phyloP scores from a whole-genome alignment of 83 land plant genomes.

The Picea abies region DNA sequence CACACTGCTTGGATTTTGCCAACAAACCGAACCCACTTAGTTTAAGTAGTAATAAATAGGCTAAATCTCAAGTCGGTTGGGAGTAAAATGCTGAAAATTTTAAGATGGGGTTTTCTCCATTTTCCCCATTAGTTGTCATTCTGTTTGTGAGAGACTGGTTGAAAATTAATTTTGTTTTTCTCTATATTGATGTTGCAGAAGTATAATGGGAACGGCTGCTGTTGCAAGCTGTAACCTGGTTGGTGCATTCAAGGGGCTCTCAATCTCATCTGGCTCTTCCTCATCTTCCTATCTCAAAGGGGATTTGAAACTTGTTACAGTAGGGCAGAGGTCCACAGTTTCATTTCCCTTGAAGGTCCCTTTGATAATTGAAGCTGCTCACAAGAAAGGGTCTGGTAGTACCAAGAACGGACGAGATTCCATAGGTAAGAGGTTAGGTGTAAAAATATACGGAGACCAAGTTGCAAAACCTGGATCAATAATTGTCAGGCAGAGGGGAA shows the following conservation, averaged over 20 bases:
- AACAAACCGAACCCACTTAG: too few relatives aligned
- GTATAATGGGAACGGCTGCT: constrained; percentile 22
- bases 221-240: constrained; percentile 36
- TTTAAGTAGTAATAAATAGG: too few relatives aligned
- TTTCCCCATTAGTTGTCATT: too few relatives aligned
- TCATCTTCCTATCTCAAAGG: constrained; percentile 55
- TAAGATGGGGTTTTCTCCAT: too few relatives aligned
- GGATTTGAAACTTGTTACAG: constrained; percentile 28
- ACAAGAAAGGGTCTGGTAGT: constrained; percentile 98
- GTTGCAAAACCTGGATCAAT: constrained; percentile 91
- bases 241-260: constrained; percentile 55
- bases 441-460: constrained; percentile 95
- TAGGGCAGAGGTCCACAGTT: not conserved
- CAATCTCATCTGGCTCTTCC: constrained; percentile 41
- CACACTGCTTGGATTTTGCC: too few relatives aligned
- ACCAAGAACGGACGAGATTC: constrained; percentile 98
- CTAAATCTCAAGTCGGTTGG: too few relatives aligned
- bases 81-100: too few relatives aligned
- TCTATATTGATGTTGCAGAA: constrained; percentile 8
- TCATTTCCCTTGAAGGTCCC: constrained; percentile 26
- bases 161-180: too few relatives aligned
- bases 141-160: too few relatives aligned
- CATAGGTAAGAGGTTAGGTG: constrained; percentile 79
- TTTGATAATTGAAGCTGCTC: constrained; percentile 84
- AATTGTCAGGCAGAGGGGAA: constrained; percentile 93